phyloP scores from a whole-genome alignment of 306 rosid species.

The Pterocarpus santalinus region DNA sequence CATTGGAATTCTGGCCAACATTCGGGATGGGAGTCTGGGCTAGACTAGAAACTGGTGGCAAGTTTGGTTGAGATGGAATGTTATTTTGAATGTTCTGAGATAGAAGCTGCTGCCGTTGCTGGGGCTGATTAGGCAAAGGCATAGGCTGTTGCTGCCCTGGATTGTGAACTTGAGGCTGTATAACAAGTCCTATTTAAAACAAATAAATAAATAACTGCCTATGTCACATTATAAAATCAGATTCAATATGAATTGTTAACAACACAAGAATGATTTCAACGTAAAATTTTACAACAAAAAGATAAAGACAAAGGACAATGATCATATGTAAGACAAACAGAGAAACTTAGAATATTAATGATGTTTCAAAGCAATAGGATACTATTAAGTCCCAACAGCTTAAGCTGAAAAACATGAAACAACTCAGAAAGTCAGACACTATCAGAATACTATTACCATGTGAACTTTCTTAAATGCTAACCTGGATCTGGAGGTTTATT shows the following conservation, averaged over 20 bases:
- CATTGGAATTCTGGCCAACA: constrained; percentile 74
- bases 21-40: constrained; percentile 70
- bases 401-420: constrained; percentile 35
- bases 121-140: constrained; percentile 70
- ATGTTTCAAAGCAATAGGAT: constrained; percentile 30
- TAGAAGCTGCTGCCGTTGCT: constrained; percentile 76
- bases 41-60: constrained; percentile 67
- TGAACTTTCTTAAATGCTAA: constrained; percentile 47
- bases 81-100: constrained; percentile 81
- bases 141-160: constrained; percentile 75
- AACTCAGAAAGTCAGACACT: constrained; percentile 5
- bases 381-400: constrained; percentile 12
- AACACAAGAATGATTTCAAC: constrained; percentile 36
- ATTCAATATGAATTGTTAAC: constrained; percentile 43
- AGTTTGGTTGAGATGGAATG: constrained; percentile 61
- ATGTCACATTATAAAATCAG: constrained; percentile 35
- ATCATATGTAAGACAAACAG: constrained; percentile 28
- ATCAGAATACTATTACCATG: constrained; percentile 4
- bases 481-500: constrained; percentile 78
- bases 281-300: background rate
- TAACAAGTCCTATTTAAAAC: constrained; percentile 62
- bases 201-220: constrained; percentile 22
- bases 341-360: constrained; percentile 24
- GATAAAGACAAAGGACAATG: constrained; percentile 3
- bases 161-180: constrained; percentile 72